Base-by-base conservation (phyloP, 164 flowering plant genomes). In the Annona squamosa region DNA sequence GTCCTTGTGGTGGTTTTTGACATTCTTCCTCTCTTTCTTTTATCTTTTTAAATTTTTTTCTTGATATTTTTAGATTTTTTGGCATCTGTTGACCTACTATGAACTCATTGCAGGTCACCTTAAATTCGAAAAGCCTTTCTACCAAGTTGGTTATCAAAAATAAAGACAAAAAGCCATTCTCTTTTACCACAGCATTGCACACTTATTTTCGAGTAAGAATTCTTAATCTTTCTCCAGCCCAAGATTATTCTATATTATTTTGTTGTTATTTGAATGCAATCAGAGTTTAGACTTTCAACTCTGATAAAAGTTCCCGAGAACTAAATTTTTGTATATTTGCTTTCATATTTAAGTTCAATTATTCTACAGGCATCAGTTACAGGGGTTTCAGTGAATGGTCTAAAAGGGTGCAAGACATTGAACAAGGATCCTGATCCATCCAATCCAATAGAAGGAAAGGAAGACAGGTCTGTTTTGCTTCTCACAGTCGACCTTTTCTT, bases 381-480 rank as follows among this genome's bases (percentile, higher is more conserved):
- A 46, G 91, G 87, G 44, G 92, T 87, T 80, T 80, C 91, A 73
- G 97, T 95, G 69, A 86, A 75, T 78, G 99, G 97, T 73, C 75
- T 95, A 70, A 90, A 89, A 82, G 98, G 97, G 46, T 88, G 98
- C 81, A 91, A 91, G 81, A 89, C 96, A 19, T 84, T 92, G 73
- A 95, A 95, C 82, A 95, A 92, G 87, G 94, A 89, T 72, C 97
- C 91, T 67, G 98, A 95, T 79, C 99, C 99, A 19, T 79, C 69
- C 48, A 91, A 91, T 77, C 99, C 98, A 4, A 46, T 85, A 69
- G 89, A 90, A 84, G 87, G 97, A 37, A 82, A 70, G 56, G 98
- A 95, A 75, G 92, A 91, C 78, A 92, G 99, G 99, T 91, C 44
- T 56, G 85, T 72, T 64, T 76, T 26, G 6, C 59, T 3, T 73